Percentiles rank a stretch among this genome's conserved stretches.
phyloP scores from a whole-genome alignment of 202 grass and related monocot genomes.

The Panicum virgatum region DNA sequence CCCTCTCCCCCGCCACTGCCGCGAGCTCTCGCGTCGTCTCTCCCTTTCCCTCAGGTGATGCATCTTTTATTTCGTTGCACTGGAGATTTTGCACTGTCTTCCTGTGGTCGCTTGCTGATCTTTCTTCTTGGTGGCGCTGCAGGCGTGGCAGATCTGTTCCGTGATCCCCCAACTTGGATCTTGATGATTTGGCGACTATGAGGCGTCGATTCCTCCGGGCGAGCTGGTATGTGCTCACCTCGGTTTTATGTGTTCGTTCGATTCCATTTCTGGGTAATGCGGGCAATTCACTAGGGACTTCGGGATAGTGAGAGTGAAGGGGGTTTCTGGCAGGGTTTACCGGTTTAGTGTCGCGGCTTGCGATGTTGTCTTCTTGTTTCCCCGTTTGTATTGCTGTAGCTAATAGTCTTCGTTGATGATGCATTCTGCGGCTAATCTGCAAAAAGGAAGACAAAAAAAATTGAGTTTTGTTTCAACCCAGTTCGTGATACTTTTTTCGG shows the following conservation, averaged over 20 bases:
- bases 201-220: not conserved
- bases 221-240: constrained; percentile 14
- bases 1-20: not conserved
- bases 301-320: not conserved
- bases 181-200: constrained; percentile 6
- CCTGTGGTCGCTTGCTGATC: constrained; percentile 19
- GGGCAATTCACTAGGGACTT: not conserved
- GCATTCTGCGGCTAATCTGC: constrained; percentile 17
- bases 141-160: constrained; percentile 47
- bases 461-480: not conserved
- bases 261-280: constrained; percentile 30
- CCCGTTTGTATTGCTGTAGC: not conserved
- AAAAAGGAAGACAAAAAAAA: not conserved
- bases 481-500: not conserved
- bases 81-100: not conserved
- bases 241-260: not conserved
- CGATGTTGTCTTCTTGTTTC: not conserved
- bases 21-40: constrained; percentile 1
- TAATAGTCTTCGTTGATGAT: not conserved
- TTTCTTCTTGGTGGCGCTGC: constrained; percentile 7
- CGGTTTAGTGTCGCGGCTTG: constrained; percentile 33
- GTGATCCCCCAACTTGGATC: constrained; percentile 9
- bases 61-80: not conserved
- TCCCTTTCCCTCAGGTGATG: constrained; percentile 33
- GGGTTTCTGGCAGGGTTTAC: constrained; percentile 39